Percentiles rank a stretch among this genome's conserved stretches.
phyloP scores from a whole-genome alignment of 2,329 filamentous ascomycete species.

The Cordyceps fumosorosea region DNA sequence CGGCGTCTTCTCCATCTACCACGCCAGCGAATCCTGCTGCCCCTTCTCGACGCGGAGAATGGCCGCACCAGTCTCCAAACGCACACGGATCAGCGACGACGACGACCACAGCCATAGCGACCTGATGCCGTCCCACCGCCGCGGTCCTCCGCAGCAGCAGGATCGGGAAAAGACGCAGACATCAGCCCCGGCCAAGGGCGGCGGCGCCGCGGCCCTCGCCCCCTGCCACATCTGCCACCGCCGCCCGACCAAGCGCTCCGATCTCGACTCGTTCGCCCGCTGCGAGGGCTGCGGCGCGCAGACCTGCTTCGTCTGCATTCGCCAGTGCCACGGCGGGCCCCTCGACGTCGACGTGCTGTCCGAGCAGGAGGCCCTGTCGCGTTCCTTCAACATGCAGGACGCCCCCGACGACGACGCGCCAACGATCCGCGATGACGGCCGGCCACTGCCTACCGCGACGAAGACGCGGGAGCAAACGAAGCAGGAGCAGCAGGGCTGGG shows the following conservation, averaged over 20 bases:
- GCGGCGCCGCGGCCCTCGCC: constrained; percentile 15
- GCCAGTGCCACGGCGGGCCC: constrained; percentile 52
- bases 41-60: constrained; percentile 4
- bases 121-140: background rate
- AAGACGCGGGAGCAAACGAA: background rate
- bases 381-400: constrained; percentile 47
- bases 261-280: constrained; percentile 59
- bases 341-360: constrained; percentile 24
- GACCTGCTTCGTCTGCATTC: constrained; percentile 63
- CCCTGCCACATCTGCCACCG: constrained; percentile 64
- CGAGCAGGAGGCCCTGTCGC: constrained; percentile 32
- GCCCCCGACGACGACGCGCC: constrained; percentile 27
- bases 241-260: constrained; percentile 56
- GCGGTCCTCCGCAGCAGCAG: background rate
- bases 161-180: background rate
- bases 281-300: constrained; percentile 56
- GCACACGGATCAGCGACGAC: background rate
- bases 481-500: constrained; percentile 27
- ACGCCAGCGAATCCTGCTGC: background rate
- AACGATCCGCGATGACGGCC: background rate
- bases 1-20: background rate
- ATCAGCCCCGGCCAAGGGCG: background rate
- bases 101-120: background rate
- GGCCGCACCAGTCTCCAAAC: constrained; percentile 6
- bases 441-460: background rate